Conservation (phyloP, 2,329 filamentous ascomycete genomes). For the Coniella vitis region DNA sequence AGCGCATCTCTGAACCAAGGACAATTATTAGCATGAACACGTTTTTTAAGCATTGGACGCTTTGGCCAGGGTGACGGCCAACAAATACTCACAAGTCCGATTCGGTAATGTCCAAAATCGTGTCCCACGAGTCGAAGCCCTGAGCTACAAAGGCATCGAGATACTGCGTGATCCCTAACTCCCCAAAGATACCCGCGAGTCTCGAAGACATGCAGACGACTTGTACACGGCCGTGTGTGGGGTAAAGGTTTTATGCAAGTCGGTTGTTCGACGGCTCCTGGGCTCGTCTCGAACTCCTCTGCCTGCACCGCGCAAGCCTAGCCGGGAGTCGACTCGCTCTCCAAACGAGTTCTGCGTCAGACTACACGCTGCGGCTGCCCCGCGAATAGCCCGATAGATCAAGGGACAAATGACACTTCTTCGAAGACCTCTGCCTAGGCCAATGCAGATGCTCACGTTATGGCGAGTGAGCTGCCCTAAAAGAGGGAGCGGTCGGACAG, state of each 20-base stretch:
- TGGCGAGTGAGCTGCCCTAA: no score
- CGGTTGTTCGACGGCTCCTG: constrained; percentile 7
- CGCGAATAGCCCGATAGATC: no score
- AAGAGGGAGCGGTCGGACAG: no score
- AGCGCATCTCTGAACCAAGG: constrained; percentile 53
- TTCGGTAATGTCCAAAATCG: constrained; percentile 76
- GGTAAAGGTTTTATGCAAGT: background rate
- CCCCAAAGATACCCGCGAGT: constrained; percentile 60
- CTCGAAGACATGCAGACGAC: constrained; percentile 48
- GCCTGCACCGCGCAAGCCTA: background rate
- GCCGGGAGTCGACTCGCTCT: background rate
- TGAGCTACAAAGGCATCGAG: constrained; percentile 65
- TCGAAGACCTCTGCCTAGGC: no score
- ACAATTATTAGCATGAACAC: background rate
- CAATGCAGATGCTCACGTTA: no score
- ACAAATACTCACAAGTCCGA: constrained; percentile 72
- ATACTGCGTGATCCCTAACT: constrained; percentile 75
- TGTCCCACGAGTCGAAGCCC: constrained; percentile 81
- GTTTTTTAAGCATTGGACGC: background rate
- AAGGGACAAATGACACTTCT: no score
- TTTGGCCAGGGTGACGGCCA: constrained; percentile 26
- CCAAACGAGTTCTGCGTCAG: background rate
- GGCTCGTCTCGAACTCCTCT: background rate
- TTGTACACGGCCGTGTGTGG: constrained; percentile 1
- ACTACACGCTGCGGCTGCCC: background rate